Base-by-base conservation (phyloP, 176 grass and related monocot species). In the Eremochloa ophiuroides region DNA sequence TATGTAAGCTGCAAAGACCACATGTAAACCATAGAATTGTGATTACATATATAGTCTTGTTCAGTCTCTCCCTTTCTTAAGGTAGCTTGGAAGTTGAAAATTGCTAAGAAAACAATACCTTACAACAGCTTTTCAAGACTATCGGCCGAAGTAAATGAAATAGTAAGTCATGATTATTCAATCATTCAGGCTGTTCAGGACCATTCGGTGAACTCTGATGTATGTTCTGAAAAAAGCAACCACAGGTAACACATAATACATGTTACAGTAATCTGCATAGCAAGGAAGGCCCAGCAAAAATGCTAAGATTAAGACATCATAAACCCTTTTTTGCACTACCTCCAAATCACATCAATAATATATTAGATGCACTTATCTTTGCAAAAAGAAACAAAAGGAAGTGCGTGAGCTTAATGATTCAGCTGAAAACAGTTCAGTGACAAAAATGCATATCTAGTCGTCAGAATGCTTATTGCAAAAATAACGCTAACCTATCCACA, bases 1-100 rank as follows among this genome's bases (percentile, higher is more conserved):
- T 41, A 30, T 48, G 62, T 58, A 67, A 79, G 75, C 86, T 88
- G 35, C 86, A 59, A 88, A 88, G 34, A 66, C 10, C 22, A 84
- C 53, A 83, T 83, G 66, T 25, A 79, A 78, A 27, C 29, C 81
- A 81, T 82, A 77, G 1, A 7, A 12, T 66, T 66, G 35, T 55
- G 30, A 66, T 65, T 41, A 42, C 70, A 59, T 78, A 39, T 42
- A 69, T 46, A 29, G 35, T 16, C 16, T 29, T 70, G 69, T 53
- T 59, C 76, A 81, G 42, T 76, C 63, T 64, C 51, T 85, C 70
- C 50, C 55, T 46, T 85, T 51, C 30, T 70, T 71, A 17, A 65
- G 43, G 53, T 58, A 56, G 20, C 76, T 35, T 51, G 25, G 5
- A 63, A 76, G 6, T 33, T 26, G 3, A 63, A 64, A 67, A 67